A percentile compares a stretch with the other conserved stretches of the same genome.
phyloP scores from a whole-genome alignment of 768 basidiomycete species.

The Cantharellus anzutake region DNA sequence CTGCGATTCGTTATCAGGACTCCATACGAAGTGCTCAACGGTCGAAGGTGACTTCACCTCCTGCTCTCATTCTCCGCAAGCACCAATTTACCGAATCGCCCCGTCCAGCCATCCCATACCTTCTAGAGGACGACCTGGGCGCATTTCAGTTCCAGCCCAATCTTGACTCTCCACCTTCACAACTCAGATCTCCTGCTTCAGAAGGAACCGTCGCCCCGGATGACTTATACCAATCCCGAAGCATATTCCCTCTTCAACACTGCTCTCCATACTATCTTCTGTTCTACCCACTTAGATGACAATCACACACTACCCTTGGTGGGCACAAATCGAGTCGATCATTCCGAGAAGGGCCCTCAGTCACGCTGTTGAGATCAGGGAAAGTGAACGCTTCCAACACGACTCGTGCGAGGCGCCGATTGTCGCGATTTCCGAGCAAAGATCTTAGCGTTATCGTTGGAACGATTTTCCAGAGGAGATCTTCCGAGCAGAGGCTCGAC shows the following conservation, averaged over 20 bases:
- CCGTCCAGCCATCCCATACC: too few relatives aligned
- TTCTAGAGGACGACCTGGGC: too few relatives aligned
- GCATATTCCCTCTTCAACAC: too few relatives aligned
- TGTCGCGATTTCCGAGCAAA: not conserved
- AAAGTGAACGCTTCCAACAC: not conserved
- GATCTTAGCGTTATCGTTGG: constrained; percentile 1
- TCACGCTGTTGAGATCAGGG: constrained; percentile 12
- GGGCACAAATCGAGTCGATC: not conserved
- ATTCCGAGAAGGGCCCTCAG: constrained; percentile 6
- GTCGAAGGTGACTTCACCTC: too few relatives aligned
- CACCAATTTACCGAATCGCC: too few relatives aligned
- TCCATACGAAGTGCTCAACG: too few relatives aligned
- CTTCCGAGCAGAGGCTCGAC: not conserved
- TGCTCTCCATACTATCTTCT: too few relatives aligned
- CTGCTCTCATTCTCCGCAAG: too few relatives aligned
- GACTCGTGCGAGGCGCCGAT: not conserved
- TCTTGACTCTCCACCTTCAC: not conserved
- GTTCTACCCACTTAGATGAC: not conserved
- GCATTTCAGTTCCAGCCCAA: not conserved
- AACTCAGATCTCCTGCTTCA: not conserved
- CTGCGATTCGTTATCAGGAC: too few relatives aligned
- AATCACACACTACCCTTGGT: not conserved
- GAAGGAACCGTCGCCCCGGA: too few relatives aligned
- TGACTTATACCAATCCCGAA: too few relatives aligned
- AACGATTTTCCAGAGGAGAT: constrained; percentile 1